Evolutionary conservation across 2,329 filamentous ascomycete genomes (phyloP).

Genomic region (Coleophoma crateriformis): DNA sequence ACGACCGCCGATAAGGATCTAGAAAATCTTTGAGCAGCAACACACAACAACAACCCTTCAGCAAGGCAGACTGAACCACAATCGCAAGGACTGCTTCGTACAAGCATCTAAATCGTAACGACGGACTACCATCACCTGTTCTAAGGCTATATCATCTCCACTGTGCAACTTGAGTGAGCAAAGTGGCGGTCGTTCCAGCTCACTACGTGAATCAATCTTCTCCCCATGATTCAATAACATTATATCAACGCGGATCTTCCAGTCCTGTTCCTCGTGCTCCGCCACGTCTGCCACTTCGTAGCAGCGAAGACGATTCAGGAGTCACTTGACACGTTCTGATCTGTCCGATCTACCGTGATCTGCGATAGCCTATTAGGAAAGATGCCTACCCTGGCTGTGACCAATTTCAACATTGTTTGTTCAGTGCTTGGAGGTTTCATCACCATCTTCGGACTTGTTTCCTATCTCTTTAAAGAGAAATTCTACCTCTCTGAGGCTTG

Average conservation of each 20-base stretch:
- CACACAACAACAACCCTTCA: too few species aligned
- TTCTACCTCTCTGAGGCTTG: slow-evolving; percentile 88
- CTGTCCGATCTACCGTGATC: not conserved
- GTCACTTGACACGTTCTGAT: slow-evolving; percentile 24
- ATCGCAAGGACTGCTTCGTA: too few species aligned
- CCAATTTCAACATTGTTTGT: slow-evolving; percentile 46
- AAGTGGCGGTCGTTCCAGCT: not conserved
- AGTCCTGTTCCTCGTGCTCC: slow-evolving; percentile 19
- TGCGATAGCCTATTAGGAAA: not conserved
- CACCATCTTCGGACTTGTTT: slow-evolving; percentile 84
- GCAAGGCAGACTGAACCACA: too few species aligned
- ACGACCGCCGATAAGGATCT: too few species aligned
- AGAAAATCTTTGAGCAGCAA: too few species aligned
- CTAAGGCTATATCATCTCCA: too few species aligned
- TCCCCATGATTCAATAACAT: slow-evolving; percentile 41
- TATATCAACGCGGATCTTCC: slow-evolving; percentile 4
- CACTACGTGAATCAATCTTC: not conserved
- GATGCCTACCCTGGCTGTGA: slow-evolving; percentile 43
- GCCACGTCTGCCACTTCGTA: slow-evolving; percentile 25
- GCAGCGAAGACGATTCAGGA: slow-evolving; percentile 33
- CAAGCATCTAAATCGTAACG: too few species aligned
- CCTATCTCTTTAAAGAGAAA: slow-evolving; percentile 82
- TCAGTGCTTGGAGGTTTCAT: slow-evolving; percentile 82
- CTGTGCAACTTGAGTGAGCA: not conserved
- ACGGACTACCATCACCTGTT: too few species aligned